Evolutionary conservation across 2,329 filamentous ascomycete genomes (phyloP).

Genomic region (Phialemonium atrogriseum): DNA sequence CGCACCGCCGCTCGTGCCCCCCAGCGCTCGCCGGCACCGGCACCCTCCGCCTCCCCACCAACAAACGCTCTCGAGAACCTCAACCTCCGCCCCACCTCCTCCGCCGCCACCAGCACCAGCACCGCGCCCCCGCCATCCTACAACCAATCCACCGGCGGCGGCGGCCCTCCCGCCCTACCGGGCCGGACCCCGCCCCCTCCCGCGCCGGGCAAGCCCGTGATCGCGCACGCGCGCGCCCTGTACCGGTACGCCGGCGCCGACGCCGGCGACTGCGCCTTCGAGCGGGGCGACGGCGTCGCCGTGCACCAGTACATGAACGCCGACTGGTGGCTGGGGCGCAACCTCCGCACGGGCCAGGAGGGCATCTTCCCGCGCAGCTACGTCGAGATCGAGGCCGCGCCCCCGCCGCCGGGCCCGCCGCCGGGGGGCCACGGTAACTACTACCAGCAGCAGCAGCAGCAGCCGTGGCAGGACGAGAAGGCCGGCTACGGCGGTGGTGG

Average conservation of each 20-base stretch:
- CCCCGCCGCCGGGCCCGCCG: constrained; percentile 27
- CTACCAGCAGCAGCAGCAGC: constrained; percentile 16
- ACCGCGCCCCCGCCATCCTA: constrained; percentile 41
- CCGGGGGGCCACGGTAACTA: constrained; percentile 29
- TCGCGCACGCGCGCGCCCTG: constrained; percentile 70
- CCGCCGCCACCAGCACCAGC: constrained; percentile 18
- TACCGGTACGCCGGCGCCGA: constrained; percentile 78
- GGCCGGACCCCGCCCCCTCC: constrained; percentile 24
- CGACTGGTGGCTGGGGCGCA: constrained; percentile 93
- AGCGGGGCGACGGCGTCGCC: constrained; percentile 70
- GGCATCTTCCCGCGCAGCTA: constrained; percentile 96
- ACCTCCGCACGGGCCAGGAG: constrained; percentile 72
- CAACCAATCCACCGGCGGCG: constrained; percentile 32
- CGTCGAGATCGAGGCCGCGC: constrained; percentile 54
- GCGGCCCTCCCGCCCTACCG: constrained; percentile 20
- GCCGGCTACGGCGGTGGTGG: constrained; percentile 12
- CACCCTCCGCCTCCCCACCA: constrained; percentile 16
- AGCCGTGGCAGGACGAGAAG: constrained; percentile 10
- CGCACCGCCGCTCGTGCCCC: constrained; percentile 13
- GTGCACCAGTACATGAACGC: constrained; percentile 92
- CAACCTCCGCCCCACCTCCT: constrained; percentile 20
- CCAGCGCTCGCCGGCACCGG: constrained; percentile 15
- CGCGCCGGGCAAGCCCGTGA: constrained; percentile 43
- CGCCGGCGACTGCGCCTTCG: constrained; percentile 71
- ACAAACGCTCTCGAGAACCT: constrained; percentile 34